phyloP scores from a whole-genome alignment of 805 yeast genomes.

The Cyberlindnera saturnus region DNA sequence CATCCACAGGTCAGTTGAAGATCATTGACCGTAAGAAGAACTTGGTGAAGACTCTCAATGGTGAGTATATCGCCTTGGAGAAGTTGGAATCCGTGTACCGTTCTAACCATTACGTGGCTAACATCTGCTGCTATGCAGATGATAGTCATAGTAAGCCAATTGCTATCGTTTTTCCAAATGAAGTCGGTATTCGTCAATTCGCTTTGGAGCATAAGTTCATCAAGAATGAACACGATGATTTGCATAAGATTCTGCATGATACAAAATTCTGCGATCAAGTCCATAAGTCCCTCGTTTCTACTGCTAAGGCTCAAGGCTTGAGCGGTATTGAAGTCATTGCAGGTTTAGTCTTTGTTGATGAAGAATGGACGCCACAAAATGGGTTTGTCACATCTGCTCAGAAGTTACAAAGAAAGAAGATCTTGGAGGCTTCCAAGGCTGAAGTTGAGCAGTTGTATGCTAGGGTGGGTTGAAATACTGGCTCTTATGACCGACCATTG shows the following conservation, averaged over 20 bases:
- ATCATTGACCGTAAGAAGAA: conserved; percentile 94
- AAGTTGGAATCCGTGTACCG: conserved; percentile 89
- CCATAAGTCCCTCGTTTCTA: conserved; percentile 52
- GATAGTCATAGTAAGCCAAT: conserved; percentile 82
- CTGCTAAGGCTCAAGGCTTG: conserved; percentile 79
- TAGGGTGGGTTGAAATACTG: conserved; percentile 1
- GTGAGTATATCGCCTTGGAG: conserved; percentile 96
- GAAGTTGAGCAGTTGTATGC: conserved; percentile 62
- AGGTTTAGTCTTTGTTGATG: conserved; percentile 73
- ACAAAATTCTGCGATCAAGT: conserved; percentile 49
- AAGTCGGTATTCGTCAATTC: conserved; percentile 52
- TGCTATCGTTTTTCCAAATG: conserved; percentile 84
- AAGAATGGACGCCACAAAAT: conserved; percentile 97
- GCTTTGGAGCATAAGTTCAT: conserved; percentile 51
- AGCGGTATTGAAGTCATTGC: conserved; percentile 78
- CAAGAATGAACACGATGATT: conserved; percentile 37
- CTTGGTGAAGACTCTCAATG: conserved; percentile 90
- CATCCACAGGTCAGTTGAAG: conserved; percentile 67
- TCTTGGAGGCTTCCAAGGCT: conserved; percentile 60
- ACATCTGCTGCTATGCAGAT: conserved; percentile 93
- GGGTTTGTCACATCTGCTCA: conserved; percentile 95
- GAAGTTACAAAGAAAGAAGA: conserved; percentile 90
- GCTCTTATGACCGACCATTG: neutral
- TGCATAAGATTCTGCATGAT: conserved; percentile 47
- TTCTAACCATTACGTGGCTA: conserved; percentile 67